A percentile compares a stretch with the other conserved stretches of the same genome.
Evolutionary conservation across 75 land plant genomes (phyloP).

Genomic region (Azolla pinnata): DNA sequence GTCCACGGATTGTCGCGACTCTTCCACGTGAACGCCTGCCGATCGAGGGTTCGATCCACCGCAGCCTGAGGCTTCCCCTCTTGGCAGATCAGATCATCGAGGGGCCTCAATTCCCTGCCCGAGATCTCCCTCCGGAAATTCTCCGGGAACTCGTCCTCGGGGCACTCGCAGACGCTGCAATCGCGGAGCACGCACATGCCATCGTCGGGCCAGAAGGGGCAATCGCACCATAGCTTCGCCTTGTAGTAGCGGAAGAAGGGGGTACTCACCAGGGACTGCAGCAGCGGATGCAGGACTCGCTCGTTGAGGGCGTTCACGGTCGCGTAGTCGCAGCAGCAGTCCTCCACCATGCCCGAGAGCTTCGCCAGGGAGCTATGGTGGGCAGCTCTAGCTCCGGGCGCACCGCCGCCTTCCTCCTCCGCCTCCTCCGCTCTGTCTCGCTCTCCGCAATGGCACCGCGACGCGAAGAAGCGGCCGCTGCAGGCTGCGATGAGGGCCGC

Average conservation of each 20-base stretch:
- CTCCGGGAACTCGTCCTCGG: constrained; percentile 84
- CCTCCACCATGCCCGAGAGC: constrained; percentile 69
- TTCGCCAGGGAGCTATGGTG: too few species aligned
- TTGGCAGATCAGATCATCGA: constrained; percentile 60
- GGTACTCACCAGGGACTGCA: constrained; percentile 60
- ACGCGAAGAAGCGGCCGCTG: constrained; percentile 4
- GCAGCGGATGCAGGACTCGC: constrained; percentile 54
- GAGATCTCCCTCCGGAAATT: constrained; percentile 34
- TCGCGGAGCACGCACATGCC: constrained; percentile 92
- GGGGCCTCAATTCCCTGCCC: constrained; percentile 10
- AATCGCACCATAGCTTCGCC: constrained; percentile 91
- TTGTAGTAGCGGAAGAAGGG: constrained; percentile 90
- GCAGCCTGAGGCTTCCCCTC: constrained; percentile 80
- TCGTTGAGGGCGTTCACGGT: constrained; percentile 63
- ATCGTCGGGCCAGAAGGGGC: constrained; percentile 98
- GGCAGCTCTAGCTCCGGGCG: constrained; percentile 31
- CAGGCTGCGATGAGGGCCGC: constrained; percentile 7
- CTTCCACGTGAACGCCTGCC: constrained; percentile 54
- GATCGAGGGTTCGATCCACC: constrained; percentile 81
- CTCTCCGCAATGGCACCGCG: neutral
- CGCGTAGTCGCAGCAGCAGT: constrained; percentile 84
- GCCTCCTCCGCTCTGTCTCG: too few species aligned
- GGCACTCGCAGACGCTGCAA: constrained; percentile 96
- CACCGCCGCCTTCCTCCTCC: too few species aligned
- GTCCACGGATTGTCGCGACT: constrained; percentile 94